Conservation (phyloP, 345 rosid species). For the Lepidium africanum region DNA sequence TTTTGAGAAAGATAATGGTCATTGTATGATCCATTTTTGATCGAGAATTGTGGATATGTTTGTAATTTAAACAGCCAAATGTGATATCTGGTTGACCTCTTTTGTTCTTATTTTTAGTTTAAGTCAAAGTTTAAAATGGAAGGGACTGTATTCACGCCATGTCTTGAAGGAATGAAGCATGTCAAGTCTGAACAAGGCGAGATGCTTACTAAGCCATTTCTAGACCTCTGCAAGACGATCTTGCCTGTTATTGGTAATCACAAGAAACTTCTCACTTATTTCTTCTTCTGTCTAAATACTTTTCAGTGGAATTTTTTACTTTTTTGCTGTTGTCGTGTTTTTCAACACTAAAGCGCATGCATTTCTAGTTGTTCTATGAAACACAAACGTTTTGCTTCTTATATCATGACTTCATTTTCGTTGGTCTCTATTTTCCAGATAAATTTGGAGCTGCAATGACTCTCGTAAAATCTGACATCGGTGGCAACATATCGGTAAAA, state of each 20-base stretch:
- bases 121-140: slow-evolving; percentile 37
- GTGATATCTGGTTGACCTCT: neutral
- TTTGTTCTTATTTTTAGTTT: neutral
- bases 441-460: slow-evolving; percentile 91
- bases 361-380: neutral
- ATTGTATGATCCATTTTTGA: neutral
- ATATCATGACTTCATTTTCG: neutral
- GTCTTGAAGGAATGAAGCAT: slow-evolving; percentile 82
- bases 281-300: neutral
- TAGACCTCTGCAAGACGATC: slow-evolving; percentile 78
- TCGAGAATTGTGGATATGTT: neutral
- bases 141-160: slow-evolving; percentile 73
- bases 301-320: neutral
- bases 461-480: slow-evolving; percentile 82
- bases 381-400: neutral
- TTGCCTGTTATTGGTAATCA: slow-evolving; percentile 71
- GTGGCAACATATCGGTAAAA: slow-evolving; percentile 78
- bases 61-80: neutral
- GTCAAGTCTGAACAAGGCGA: slow-evolving; percentile 63
- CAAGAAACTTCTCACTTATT: neutral
- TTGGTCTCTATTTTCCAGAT: slow-evolving; percentile 36
- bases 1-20: neutral
- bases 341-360: too few species aligned
- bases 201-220: slow-evolving; percentile 77
- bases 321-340: neutral